Evolutionary conservation across 306 rosid genomes (phyloP).

Genomic region (Arachis stenosperma): DNA sequence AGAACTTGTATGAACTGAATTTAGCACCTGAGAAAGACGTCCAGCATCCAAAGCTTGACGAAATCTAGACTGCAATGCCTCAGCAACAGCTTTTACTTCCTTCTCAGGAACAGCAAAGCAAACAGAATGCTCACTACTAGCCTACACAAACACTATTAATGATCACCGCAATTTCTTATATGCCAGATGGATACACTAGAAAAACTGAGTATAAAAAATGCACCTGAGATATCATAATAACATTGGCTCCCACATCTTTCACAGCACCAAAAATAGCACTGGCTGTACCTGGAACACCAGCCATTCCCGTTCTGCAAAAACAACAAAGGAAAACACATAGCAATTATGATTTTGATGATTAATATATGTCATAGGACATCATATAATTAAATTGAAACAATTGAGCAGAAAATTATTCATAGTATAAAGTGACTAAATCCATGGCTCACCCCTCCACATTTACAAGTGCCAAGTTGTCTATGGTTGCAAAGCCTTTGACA

Average conservation of each 20-base stretch:
- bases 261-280: slow-evolving; percentile 84
- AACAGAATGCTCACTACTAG: slow-evolving; percentile 98
- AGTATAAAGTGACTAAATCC: slow-evolving; percentile 32
- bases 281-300: slow-evolving; percentile 99
- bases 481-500: slow-evolving; percentile 97
- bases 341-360: slow-evolving; percentile 3
- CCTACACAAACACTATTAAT: slow-evolving; percentile 61
- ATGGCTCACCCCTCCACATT: slow-evolving; percentile 95
- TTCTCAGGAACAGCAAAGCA: slow-evolving; percentile 99
- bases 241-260: slow-evolving; percentile 99
- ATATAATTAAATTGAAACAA: slow-evolving; percentile 21
- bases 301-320: slow-evolving; percentile 92
- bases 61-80: slow-evolving; percentile 86
- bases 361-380: slow-evolving; percentile 11
- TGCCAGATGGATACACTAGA: slow-evolving; percentile 28
- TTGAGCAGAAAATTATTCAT: slow-evolving; percentile 3
- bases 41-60: slow-evolving; percentile 96
- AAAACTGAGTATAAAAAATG: slow-evolving; percentile 34
- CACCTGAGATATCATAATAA: slow-evolving; percentile 99
- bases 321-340: slow-evolving; percentile 30
- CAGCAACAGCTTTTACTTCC: slow-evolving; percentile 95
- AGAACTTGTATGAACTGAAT: slow-evolving; percentile 29
- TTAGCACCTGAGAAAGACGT: slow-evolving; percentile 93
- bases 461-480: slow-evolving; percentile 93
- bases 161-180: slow-evolving; percentile 31